Base-by-base conservation (phyloP, 345 rosid genomes). In the Rubroshorea leprosula region DNA sequence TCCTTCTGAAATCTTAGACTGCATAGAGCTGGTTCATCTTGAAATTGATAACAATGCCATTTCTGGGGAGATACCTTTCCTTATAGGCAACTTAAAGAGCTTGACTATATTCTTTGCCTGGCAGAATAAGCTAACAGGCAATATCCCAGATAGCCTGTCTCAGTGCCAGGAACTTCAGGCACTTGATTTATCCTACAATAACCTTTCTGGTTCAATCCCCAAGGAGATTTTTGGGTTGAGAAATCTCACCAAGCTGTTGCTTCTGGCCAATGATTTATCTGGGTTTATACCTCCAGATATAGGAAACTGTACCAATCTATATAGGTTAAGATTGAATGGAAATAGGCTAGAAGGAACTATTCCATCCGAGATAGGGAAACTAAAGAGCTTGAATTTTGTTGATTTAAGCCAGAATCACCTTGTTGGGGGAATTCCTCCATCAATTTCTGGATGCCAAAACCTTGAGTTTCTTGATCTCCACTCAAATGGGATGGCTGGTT, bases 101-200 rank as follows among this genome's bases (percentile, higher is more conserved):
- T 66, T 92, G 83, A 84, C 78, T 35, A 71, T 84, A 51, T 86
- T 92, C 73, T 92, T 86, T 60, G 89, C 97, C 27, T 92, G 98
- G 98, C 78, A 83, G 73, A 92, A 92, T 69, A 79, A 72, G 68
- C 78, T 92, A 29, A 83, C 93, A 12, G 95, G 98, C 20, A 77
- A 60, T 12, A 72, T 92, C 24, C 98, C 94, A 0, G 76, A 68
- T 66, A 79, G 87, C 49, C 72, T 89, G 23, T 77, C 95, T 6
- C 72, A 69, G 57, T 89, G 98, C 49, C 58, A 54, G 70, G 82
- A 84, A 54, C 98, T 92, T 65, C 82, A 92, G 75, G 92, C 95
- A 57, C 80, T 92, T 25, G 98, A 92, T 71, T 72, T 92, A n/a
- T 92, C 98, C 20, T 86, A 80, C 74, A 92, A 92, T 73, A 76